Percentiles rank a stretch among this genome's conserved stretches.
Conservation (phyloP, 1,284 basidiomycete genomes). For the Moesziomyces parantarcticus region DNA sequence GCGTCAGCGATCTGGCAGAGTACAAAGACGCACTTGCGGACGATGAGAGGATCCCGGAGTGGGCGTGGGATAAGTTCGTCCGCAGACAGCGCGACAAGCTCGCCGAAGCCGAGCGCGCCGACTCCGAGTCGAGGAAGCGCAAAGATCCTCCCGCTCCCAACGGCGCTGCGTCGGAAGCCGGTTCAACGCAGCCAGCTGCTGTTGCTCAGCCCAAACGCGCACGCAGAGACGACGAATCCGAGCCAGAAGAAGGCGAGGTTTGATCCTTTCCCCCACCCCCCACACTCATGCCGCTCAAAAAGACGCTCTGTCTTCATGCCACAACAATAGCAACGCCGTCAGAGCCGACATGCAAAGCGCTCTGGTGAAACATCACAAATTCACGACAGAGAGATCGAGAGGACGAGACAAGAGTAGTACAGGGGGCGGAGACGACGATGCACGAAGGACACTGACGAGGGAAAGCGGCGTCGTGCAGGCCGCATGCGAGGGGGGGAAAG, state of each 20-base stretch:
- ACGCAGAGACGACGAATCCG: slow-evolving; percentile 22
- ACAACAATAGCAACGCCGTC: background rate
- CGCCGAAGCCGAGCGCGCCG: slow-evolving; percentile 2
- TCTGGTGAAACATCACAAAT: background rate
- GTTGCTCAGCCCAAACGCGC: slow-evolving; percentile 5
- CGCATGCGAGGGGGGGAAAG: background rate
- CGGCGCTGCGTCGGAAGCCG: background rate
- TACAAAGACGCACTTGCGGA: slow-evolving; percentile 39
- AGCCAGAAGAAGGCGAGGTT: slow-evolving; percentile 48
- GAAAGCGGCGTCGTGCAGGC: background rate
- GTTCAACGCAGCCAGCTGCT: background rate
- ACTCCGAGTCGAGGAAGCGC: slow-evolving; percentile 17
- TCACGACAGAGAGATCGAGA: background rate
- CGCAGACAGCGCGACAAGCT: slow-evolving; percentile 54
- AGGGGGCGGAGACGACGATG: background rate
- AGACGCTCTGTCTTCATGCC: no score
- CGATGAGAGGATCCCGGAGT: slow-evolving; percentile 42
- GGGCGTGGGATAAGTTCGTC: slow-evolving; percentile 64
- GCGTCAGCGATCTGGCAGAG: slow-evolving; percentile 37
- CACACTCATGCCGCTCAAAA: no score
- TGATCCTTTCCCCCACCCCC: slow-evolving; percentile 1
- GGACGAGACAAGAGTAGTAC: background rate
- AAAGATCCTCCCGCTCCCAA: slow-evolving; percentile 14
- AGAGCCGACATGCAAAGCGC: background rate
- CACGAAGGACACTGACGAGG: background rate